Evolutionary conservation across 371 early-diverging fungal genomes (phyloP), one percentile per base, ranked within the genome.

Genomic region (Fennellomyces sp.): DNA sequence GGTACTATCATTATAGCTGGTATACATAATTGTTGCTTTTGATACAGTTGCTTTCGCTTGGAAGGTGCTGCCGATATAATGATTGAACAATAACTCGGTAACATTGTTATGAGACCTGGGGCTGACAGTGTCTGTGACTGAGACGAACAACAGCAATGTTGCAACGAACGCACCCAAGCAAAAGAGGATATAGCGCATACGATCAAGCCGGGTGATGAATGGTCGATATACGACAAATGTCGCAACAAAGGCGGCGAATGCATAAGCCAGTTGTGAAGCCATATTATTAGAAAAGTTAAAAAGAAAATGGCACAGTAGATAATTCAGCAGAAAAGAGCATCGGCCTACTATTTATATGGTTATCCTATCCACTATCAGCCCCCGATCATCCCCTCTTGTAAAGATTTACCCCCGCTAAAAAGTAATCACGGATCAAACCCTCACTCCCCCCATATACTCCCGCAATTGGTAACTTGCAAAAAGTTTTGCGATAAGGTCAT

Each of bases 181-280:
- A 17, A 85, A 62, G 10, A 64, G 3, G 21, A 60, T 47, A 35
- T 80, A 70, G 61, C 78, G 81, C 52, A 62, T 19, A 30, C 56
- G 31, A 26, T 78, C 79, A 0, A 80, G 62, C 28, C 60, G 63
- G 3, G 68, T 69, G 23, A 75, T 66, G 60, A 82, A 78, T 15
- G 81, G 81, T 28, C 73, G 61, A 55, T 69, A 68, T 25, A 79
- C 27, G 13, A 74, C 58, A 31, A 65, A n/a, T 17, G 71, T 57
- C 12, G 70, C 33, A 25, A 69, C 19, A 28, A 75, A 58, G 13
- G 66, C 59, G 10, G 74, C 69, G 8, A 76, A 62, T 5, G 82
- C 68, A 60, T 73, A 75, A 53, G 61, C 67, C 23, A 73, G 5
- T 58, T 78, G 72, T 53, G 25, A 10, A 28, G 42, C 28, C 53